Evolutionary conservation across 495 filamentous ascomycete species (phyloP).

Genomic region (Darksidea phi): DNA sequence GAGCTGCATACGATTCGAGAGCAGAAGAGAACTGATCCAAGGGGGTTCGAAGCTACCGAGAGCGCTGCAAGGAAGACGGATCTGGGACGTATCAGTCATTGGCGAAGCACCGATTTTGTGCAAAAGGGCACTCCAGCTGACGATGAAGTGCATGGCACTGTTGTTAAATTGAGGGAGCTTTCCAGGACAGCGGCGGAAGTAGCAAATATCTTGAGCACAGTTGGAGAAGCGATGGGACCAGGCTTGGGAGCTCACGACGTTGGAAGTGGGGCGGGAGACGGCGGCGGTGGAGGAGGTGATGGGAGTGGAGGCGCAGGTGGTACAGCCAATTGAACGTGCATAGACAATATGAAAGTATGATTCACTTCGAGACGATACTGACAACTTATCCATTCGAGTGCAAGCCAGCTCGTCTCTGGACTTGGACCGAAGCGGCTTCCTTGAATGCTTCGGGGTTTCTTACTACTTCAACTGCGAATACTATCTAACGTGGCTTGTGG

Average conservation of each 20-base stretch:
- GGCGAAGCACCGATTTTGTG: constrained; percentile 15
- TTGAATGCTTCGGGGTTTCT: no score
- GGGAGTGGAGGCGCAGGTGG: no score
- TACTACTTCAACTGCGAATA: no score
- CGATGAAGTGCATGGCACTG: constrained; percentile 7
- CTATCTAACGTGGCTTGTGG: no score
- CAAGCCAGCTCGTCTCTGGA: no score
- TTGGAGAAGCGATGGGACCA: background rate
- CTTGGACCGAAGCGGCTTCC: no score
- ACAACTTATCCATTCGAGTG: no score
- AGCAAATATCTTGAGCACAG: background rate
- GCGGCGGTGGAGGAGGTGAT: constrained; percentile 10
- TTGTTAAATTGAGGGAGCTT: background rate
- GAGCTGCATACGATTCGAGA: constrained; percentile 15
- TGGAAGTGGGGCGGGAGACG: constrained; percentile 4
- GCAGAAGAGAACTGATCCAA: constrained; percentile 20
- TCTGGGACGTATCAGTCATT: constrained; percentile 24
- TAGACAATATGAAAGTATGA: no score
- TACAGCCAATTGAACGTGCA: no score
- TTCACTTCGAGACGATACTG: no score
- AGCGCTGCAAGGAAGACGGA: constrained; percentile 13
- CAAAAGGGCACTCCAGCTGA: background rate
- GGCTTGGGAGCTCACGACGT: background rate
- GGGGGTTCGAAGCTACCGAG: constrained; percentile 8
- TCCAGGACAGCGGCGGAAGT: constrained; percentile 2